phyloP scores from a whole-genome alignment of 2,329 filamentous ascomycete genomes.

The Alternaria longipes region DNA sequence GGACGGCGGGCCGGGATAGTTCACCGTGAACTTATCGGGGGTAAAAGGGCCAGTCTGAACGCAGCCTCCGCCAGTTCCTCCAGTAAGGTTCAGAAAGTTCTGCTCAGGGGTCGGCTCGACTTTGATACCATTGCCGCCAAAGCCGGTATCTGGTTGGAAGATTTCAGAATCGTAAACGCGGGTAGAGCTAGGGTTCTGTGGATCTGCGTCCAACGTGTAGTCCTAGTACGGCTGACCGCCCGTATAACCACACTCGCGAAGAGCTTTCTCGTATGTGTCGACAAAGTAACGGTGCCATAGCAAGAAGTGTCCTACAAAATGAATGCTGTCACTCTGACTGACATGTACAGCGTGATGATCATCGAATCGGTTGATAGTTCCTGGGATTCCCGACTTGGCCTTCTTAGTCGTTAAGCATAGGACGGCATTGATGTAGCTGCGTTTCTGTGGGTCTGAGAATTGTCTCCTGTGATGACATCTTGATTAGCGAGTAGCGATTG shows the following conservation, averaged over 20 bases:
- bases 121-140: background rate
- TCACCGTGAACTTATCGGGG: background rate
- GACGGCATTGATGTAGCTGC: background rate
- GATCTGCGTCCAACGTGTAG: background rate
- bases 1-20: background rate
- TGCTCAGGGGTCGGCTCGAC: background rate
- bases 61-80: background rate
- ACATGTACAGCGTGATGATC: background rate
- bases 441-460: background rate
- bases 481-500: background rate
- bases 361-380: background rate
- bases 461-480: background rate
- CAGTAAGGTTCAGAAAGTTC: background rate
- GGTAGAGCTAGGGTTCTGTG: too few species aligned
- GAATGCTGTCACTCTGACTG: background rate
- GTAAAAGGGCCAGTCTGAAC: background rate
- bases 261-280: background rate
- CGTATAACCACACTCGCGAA: constrained; percentile 33
- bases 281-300: background rate
- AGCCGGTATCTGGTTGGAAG: background rate
- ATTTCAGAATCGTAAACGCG: too few species aligned
- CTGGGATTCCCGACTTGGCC: background rate
- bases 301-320: background rate
- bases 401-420: background rate
- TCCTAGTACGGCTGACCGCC: constrained; percentile 49